Evolutionary conservation across 148 eudicot species (phyloP).

Genomic region (Oxyria digyna): DNA sequence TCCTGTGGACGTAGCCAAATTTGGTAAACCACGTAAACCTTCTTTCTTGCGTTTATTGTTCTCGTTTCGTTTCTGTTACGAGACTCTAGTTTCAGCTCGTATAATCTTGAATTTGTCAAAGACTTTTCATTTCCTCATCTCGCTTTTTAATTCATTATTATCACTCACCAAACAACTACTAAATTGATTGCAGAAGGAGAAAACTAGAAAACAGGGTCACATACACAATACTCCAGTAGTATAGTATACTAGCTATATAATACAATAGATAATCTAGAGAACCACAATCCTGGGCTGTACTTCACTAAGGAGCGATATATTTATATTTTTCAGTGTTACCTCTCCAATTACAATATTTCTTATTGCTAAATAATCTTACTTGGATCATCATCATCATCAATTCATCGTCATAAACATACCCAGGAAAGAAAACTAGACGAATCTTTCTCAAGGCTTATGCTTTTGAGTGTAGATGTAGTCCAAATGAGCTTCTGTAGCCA

Average conservation of each 20-base stretch:
- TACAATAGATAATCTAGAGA: not conserved
- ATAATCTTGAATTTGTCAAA: too few species aligned
- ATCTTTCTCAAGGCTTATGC: constrained; percentile 17
- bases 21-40: too few species aligned
- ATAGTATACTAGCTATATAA: not conserved
- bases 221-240: not conserved
- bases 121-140: too few species aligned
- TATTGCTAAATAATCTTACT: not conserved
- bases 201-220: not conserved
- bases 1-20: too few species aligned
- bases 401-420: too few species aligned
- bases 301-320: not conserved
- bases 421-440: not conserved
- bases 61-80: too few species aligned
- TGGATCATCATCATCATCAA: not conserved
- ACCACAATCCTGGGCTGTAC: constrained; percentile 1
- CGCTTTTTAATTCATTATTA: not conserved
- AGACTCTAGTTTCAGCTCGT: too few species aligned
- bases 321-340: not conserved
- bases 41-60: too few species aligned
- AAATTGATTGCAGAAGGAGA: not conserved
- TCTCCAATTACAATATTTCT: not conserved
- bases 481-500: constrained; percentile 36
- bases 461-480: constrained; percentile 51
- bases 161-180: not conserved